Conservation (phyloP, 169 alveolate species). For the Theileria orientalis region DNA sequence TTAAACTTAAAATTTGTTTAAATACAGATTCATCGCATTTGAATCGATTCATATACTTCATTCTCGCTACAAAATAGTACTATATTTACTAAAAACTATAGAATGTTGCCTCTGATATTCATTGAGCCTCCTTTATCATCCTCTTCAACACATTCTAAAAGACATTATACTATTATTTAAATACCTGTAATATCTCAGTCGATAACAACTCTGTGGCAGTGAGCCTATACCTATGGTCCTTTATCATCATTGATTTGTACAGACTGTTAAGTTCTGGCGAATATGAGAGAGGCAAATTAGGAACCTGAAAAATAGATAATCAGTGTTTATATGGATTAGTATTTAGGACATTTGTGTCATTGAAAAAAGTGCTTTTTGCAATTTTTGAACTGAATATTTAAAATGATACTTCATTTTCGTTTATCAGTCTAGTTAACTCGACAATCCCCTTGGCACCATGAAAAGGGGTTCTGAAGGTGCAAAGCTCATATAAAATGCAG, state of each 20-base stretch:
- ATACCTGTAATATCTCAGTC: constrained; percentile 61
- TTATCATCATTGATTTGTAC: constrained; percentile 73
- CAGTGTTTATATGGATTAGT: too few relatives aligned
- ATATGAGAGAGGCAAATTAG: constrained; percentile 69
- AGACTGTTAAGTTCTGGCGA: constrained; percentile 71
- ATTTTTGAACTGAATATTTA: not conserved
- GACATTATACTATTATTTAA: not conserved
- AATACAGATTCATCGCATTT: too few relatives aligned
- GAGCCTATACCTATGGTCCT: constrained; percentile 42
- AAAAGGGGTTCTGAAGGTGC: constrained; percentile 82
- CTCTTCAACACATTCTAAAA: not conserved
- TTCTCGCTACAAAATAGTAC: too few relatives aligned
- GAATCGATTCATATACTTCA: too few relatives aligned
- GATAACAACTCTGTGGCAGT: constrained; percentile 59
- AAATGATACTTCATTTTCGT: constrained; percentile 68
- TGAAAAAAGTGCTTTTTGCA: too few relatives aligned
- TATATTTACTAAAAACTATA: too few relatives aligned
- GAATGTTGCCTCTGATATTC: too few relatives aligned
- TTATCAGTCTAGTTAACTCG: constrained; percentile 74
- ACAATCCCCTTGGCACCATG: constrained; percentile 81
- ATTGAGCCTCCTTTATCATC: not conserved
- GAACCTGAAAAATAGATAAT: constrained; percentile 61
- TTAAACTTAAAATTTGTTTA: too few relatives aligned
- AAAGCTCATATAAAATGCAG: constrained; percentile 81
- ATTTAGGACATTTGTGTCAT: not conserved